These are phyloP conservation scores for Alternaria sp. DNA, from an alignment of 2,329 filamentous ascomycete genomes.

Conservation along the genomic window DNA sequence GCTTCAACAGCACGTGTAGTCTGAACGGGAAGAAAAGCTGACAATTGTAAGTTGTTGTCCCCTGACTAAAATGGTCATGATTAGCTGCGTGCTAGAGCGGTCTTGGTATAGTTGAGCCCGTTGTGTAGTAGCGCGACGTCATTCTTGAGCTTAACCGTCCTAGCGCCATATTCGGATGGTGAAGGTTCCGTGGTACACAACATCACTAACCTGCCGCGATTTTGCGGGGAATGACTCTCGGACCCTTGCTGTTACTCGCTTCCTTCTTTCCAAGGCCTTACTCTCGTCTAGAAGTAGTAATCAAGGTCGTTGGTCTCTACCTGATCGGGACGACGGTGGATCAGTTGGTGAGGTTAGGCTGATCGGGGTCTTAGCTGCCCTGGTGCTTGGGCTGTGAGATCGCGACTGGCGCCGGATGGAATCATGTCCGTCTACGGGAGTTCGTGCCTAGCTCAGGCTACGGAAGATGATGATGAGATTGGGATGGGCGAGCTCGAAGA, in stretches of 20 bases:
- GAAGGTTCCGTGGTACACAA: conserved; percentile 11
- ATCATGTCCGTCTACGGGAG: conserved; percentile 5
- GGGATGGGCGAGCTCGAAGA: neutral
- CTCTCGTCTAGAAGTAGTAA: neutral
- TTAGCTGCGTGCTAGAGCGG: neutral
- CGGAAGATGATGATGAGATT: conserved; percentile 1
- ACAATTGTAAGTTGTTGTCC: conserved; percentile 4
- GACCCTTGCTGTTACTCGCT: neutral
- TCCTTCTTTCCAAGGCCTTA: neutral
- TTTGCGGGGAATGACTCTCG: conserved; percentile 1
- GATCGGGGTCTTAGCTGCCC: neutral
- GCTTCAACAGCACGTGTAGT: neutral
- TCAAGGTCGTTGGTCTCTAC: neutral
- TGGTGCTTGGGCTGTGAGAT: conserved; percentile 3
- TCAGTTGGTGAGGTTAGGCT: conserved; percentile 3
- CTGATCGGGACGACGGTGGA: neutral
- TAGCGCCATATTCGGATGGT: conserved; percentile 8
- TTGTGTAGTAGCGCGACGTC: conserved; percentile 5
- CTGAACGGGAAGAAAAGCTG: neutral
- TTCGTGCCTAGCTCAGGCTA: neutral
- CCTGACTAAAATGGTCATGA: conserved; percentile 4
- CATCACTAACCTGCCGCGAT: conserved; percentile 5
- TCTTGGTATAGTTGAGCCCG: neutral
- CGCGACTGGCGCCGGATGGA: conserved; percentile 2
- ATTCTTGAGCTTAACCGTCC: conserved; percentile 7